Conservation (phyloP, 2,329 filamentous ascomycete genomes). For the Trichoderma citrinoviride region DNA sequence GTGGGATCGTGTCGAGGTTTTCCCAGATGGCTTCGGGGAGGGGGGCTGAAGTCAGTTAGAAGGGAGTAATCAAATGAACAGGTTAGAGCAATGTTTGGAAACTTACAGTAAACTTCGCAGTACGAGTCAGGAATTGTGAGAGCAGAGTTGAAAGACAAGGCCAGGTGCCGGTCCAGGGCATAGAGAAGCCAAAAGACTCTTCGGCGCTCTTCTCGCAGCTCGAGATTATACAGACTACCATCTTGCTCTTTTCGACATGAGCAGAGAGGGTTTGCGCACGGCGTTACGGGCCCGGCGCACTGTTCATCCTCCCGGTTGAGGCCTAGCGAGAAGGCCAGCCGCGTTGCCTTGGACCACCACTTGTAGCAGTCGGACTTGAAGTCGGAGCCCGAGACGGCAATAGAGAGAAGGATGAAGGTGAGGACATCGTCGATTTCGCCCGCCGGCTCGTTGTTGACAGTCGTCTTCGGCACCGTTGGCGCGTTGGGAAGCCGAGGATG, state of each 20-base stretch:
- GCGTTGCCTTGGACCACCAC: slow-evolving; percentile 46
- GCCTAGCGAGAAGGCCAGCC: slow-evolving; percentile 39
- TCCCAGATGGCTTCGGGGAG: slow-evolving; percentile 43
- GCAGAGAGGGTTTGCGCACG: slow-evolving; percentile 35
- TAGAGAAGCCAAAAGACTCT: slow-evolving; percentile 50
- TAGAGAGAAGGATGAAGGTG: slow-evolving; percentile 45
- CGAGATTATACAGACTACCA: slow-evolving; percentile 32
- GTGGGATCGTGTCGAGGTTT: slow-evolving; percentile 35
- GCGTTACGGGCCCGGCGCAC: slow-evolving; percentile 30
- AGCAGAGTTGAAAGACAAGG: slow-evolving; percentile 46
- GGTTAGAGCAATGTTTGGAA: too few species aligned
- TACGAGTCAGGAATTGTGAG: slow-evolving; percentile 46
- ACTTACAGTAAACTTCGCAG: slow-evolving; percentile 41
- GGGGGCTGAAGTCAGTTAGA: slow-evolving; percentile 31
- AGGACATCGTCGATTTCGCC: slow-evolving; percentile 43
- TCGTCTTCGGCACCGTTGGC: slow-evolving; percentile 31
- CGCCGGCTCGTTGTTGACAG: slow-evolving; percentile 36
- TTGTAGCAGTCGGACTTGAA: slow-evolving; percentile 49
- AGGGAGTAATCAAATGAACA: not conserved
- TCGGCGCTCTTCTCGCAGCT: slow-evolving; percentile 46
- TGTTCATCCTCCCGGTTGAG: slow-evolving; percentile 41
- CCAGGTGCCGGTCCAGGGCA: slow-evolving; percentile 46
- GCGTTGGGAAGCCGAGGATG: slow-evolving; percentile 28
- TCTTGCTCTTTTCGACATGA: slow-evolving; percentile 33
- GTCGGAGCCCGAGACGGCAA: slow-evolving; percentile 47